phyloP scores from a whole-genome alignment of 2,329 filamentous ascomycete species.

The Plenodomus tracheiphilus region DNA sequence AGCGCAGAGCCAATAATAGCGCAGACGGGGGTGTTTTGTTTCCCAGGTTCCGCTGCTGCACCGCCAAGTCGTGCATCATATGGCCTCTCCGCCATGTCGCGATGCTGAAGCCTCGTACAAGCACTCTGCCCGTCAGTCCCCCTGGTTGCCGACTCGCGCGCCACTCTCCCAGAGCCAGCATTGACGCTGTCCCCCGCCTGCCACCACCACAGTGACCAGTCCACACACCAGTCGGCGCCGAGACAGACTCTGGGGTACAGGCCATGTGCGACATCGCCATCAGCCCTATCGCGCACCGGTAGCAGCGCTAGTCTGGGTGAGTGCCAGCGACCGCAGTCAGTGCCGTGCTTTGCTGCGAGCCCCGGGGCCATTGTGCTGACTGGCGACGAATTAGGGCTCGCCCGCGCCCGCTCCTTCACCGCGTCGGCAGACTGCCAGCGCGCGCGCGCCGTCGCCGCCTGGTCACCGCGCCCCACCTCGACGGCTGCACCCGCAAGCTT shows the following conservation, averaged over 20 bases:
- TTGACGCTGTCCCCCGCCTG: not conserved
- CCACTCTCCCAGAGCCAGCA: not conserved
- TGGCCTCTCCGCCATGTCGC: no score
- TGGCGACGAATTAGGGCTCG: no score
- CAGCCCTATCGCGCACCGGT: slow-evolving; percentile 24
- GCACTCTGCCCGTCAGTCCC: not conserved
- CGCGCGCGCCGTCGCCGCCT: not conserved
- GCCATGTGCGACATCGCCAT: slow-evolving; percentile 34
- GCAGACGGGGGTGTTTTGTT: not conserved
- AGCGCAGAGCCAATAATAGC: not conserved
- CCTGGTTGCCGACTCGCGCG: not conserved
- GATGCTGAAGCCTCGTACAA: not conserved
- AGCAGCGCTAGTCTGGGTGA: slow-evolving; percentile 10
- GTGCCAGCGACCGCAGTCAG: slow-evolving; percentile 12
- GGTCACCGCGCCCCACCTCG: slow-evolving; percentile 1
- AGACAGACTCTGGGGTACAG: slow-evolving; percentile 4
- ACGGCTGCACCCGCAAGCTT: slow-evolving; percentile 8
- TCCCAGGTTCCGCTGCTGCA: no score
- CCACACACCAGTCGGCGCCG: not conserved
- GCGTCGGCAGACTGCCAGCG: not conserved
- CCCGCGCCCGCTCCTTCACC: slow-evolving; percentile 6
- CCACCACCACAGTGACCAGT: not conserved
- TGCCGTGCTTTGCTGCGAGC: no score
- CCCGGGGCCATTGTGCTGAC: not conserved
- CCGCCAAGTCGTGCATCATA: not conserved